Conservation (phyloP, 495 filamentous ascomycete species). For the Chaetomium tenue region DNA sequence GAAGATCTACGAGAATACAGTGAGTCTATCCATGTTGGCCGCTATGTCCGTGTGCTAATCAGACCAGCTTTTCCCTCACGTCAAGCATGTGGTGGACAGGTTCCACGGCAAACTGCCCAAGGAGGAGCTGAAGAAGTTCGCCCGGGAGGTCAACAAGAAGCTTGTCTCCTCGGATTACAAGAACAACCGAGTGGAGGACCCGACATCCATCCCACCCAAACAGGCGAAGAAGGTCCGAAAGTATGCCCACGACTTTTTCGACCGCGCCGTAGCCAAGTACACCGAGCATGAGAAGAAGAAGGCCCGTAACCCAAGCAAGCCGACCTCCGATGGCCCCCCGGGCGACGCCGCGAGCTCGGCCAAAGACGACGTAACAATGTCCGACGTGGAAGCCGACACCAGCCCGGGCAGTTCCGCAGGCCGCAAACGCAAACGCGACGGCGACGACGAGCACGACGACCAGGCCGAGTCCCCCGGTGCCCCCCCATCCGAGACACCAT, state of each 20-base stretch:
- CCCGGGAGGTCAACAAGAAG: conserved; percentile 84
- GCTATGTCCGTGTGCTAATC: conserved; percentile 29
- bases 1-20: conserved; percentile 89
- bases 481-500: conserved; percentile 47
- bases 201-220: conserved; percentile 67
- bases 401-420: conserved; percentile 34
- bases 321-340: conserved; percentile 7
- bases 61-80: conserved; percentile 70
- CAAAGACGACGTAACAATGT: conserved; percentile 28
- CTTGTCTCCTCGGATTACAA: conserved; percentile 88
- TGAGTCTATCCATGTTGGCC: conserved; percentile 41
- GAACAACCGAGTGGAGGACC: conserved; percentile 76
- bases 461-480: conserved; percentile 32
- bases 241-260: conserved; percentile 79
- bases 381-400: conserved; percentile 39
- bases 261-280: conserved; percentile 77
- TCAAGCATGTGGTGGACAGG: conserved; percentile 81
- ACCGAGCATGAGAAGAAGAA: conserved; percentile 65
- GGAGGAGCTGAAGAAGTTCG: conserved; percentile 83
- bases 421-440: conserved; percentile 61
- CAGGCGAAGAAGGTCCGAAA: conserved; percentile 78
- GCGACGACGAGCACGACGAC: conserved; percentile 31
- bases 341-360: conserved; percentile 24
- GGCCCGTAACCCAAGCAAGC: conserved; percentile 42
- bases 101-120: conserved; percentile 80